Evolutionary conservation across 163 green algal genomes (phyloP), one percentile per base, ranked within the genome.

Genomic region (Trebouxia gelatinosa): DNA sequence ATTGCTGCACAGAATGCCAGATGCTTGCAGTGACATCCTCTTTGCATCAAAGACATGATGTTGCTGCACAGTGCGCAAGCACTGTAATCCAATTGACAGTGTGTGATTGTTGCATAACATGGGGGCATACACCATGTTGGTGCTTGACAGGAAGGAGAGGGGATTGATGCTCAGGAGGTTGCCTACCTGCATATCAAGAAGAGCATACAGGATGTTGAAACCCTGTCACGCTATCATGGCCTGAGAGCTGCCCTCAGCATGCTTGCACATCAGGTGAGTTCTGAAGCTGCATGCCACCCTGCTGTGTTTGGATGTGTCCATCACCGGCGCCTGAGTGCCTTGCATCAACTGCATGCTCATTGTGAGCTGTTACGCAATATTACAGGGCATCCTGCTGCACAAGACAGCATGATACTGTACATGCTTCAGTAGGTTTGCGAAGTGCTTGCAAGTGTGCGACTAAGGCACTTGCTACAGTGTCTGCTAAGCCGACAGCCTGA

Each of bases 171-270:
- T 31, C 11, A 59, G n/a, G 68, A 76, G 39, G 16, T 43, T 11
- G 68, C 46, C 16, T 76, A 76, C 16, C n/a, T 62, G 9, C 68
- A 76, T 16, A 62, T 76, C 40, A 76, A 29, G 68, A 62, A 62
- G 43, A 76, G 2, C 28, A 59, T 76, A 62, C 43, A 61, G 26
- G 34, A 31, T 26, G 68, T 40, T 11, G 29, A 61, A 26, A 76
- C 6, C 29, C 68, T 76, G 40, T 62, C 68, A 16, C 68, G 68
- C 16, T 76, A 76, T 39, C 43, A 76, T 46, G 68, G 68, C 17
- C 29, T 76, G 31, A 38, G 68, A 61, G 68, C 68, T 29, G 43
- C 40, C 4, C 43, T 76, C 6, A n/a, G 43, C 68, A 59, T 76
- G 39, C 68, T 76, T 9, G 29, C 68, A 28, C 43, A 40, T 16